Percentiles rank a stretch among this genome's conserved stretches.
These are phyloP conservation scores for Inonotus obliquus DNA, from an alignment of 1,284 basidiomycete species.

Conservation along the genomic window DNA sequence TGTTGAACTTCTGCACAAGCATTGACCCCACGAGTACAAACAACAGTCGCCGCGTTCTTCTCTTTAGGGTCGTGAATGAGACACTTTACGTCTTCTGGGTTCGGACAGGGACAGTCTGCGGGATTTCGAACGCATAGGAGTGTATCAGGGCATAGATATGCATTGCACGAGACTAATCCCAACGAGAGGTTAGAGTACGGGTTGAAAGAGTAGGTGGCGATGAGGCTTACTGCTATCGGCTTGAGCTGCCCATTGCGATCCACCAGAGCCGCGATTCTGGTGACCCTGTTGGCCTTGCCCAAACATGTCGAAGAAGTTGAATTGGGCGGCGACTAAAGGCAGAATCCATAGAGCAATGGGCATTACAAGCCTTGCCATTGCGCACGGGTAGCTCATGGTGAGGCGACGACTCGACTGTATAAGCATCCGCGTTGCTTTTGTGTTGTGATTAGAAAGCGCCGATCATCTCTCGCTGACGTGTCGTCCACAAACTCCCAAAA, in stretches of 20 bases:
- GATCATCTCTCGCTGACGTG: neutral
- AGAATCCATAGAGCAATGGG: constrained; percentile 15
- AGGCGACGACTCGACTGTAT: neutral
- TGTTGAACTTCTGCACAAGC: constrained; percentile 48
- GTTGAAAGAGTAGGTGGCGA: neutral
- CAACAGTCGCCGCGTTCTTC: constrained; percentile 41
- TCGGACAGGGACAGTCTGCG: constrained; percentile 55
- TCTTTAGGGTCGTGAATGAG: constrained; percentile 45
- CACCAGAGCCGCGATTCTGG: constrained; percentile 41
- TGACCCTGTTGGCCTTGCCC: constrained; percentile 39
- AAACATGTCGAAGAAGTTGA: constrained; percentile 65
- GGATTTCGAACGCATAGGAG: constrained; percentile 52
- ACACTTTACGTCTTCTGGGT: constrained; percentile 56
- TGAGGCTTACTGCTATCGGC: constrained; percentile 36
- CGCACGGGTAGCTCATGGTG: neutral
- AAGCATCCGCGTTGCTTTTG: neutral
- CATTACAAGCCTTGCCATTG: constrained; percentile 5
- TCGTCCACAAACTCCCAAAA: neutral
- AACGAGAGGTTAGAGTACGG: constrained; percentile 17
- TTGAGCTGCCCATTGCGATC: constrained; percentile 58
- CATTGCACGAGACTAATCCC: constrained; percentile 50
- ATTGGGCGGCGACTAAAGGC: constrained; percentile 42
- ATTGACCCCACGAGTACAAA: constrained; percentile 52
- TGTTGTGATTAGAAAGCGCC: neutral
- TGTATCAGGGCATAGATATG: constrained; percentile 59